These are phyloP conservation scores for Zelopaecilomyces penicillatus DNA, from an alignment of 2,329 filamentous ascomycete genomes.

Conservation along the genomic window DNA sequence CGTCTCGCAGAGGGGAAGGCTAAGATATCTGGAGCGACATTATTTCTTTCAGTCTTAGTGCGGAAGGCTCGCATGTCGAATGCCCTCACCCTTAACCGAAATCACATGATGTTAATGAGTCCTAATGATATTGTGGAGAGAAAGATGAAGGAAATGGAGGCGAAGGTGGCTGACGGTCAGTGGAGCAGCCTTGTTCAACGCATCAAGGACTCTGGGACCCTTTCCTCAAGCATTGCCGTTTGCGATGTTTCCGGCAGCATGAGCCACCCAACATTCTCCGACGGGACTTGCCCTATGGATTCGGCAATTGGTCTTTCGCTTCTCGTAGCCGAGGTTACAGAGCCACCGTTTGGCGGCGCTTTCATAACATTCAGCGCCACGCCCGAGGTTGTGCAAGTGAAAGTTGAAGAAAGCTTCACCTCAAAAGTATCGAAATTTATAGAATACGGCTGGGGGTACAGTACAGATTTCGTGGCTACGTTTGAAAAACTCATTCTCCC, in stretches of 20 bases:
- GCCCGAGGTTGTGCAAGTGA: constrained; percentile 34
- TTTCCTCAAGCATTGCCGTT: constrained; percentile 46
- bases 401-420: constrained; percentile 27
- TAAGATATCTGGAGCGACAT: constrained; percentile 46
- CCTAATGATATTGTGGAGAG: constrained; percentile 15
- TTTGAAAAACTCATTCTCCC: constrained; percentile 47
- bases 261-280: constrained; percentile 27
- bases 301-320: constrained; percentile 48
- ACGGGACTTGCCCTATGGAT: constrained; percentile 43
- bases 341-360: constrained; percentile 42
- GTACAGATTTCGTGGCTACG: constrained; percentile 45
- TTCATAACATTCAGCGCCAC: constrained; percentile 45
- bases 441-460: constrained; percentile 28
- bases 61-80: constrained; percentile 3
- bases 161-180: constrained; percentile 38
- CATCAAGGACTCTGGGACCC: constrained; percentile 44
- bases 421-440: constrained; percentile 32
- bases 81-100: too few species aligned
- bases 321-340: constrained; percentile 43
- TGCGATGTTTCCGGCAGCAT: constrained; percentile 52
- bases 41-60: constrained; percentile 45
- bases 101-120: background rate
- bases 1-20: constrained; percentile 39
- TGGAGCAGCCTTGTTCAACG: constrained; percentile 51
- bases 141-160: constrained; percentile 23